phyloP scores from a whole-genome alignment of 352 stramenopile genomes.

The Thraustochytrium striatum region DNA sequence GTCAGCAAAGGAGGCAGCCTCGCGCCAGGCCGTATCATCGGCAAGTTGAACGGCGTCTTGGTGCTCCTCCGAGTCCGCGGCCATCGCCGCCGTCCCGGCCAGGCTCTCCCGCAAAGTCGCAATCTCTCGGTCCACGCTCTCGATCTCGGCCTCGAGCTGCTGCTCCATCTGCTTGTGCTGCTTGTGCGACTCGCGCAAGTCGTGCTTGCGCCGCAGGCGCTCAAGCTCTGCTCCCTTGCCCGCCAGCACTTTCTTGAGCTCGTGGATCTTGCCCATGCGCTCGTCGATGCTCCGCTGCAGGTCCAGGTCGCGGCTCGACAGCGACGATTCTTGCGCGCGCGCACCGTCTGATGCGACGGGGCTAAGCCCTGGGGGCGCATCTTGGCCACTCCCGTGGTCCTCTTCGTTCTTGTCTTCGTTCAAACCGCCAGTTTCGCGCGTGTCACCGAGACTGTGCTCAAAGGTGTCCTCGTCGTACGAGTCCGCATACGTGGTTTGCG shows the following conservation, averaged over 20 bases:
- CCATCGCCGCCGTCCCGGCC: background rate
- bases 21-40: background rate
- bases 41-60: background rate
- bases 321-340: too few relatives aligned
- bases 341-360: background rate
- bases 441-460: too few relatives aligned
- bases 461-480: slow-evolving; percentile 16
- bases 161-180: background rate
- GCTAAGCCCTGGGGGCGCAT: background rate
- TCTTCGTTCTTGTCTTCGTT: slow-evolving; percentile 2
- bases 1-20: background rate
- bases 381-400: background rate
- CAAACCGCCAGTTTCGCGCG: too few relatives aligned
- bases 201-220: slow-evolving; percentile 12
- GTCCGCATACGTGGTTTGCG: background rate
- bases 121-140: slow-evolving; percentile 14
- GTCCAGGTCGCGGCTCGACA: background rate
- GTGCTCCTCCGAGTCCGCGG: background rate
- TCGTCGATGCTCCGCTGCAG: slow-evolving; percentile 14
- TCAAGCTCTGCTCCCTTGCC: background rate
- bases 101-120: background rate
- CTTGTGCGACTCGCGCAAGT: slow-evolving; percentile 1
- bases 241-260: background rate
- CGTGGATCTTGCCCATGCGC: background rate
- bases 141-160: slow-evolving; percentile 11